Evolutionary conservation across 139 green algal species (phyloP).

Genomic region (Chlamydomonas sp.): DNA sequence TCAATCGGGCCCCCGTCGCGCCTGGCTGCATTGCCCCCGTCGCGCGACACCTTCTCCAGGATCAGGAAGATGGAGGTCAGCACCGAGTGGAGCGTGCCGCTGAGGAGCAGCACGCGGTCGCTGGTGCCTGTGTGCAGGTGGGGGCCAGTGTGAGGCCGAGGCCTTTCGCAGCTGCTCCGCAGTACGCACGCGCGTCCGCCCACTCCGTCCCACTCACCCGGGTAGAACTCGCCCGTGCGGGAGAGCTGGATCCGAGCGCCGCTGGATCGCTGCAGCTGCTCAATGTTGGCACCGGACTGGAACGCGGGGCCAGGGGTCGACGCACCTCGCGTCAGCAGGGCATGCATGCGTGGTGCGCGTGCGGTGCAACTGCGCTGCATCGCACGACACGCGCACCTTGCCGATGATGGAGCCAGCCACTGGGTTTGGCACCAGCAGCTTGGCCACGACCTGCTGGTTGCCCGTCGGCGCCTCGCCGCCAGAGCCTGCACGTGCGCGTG

Average conservation of each 20-base stretch:
- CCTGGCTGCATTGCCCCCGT: slow-evolving; percentile 6
- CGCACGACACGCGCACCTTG: slow-evolving; percentile 44
- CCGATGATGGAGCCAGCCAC: slow-evolving; percentile 56
- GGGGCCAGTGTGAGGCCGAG: no score
- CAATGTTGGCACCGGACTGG: slow-evolving; percentile 47
- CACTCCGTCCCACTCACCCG: slow-evolving; percentile 33
- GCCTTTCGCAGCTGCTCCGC: no score
- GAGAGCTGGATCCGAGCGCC: slow-evolving; percentile 56
- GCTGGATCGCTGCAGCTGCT: slow-evolving; percentile 55
- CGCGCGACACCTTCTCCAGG: slow-evolving; percentile 50
- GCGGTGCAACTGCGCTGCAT: no score
- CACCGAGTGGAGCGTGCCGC: slow-evolving; percentile 51
- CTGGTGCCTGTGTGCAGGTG: slow-evolving; percentile 87
- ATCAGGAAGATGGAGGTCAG: slow-evolving; percentile 60
- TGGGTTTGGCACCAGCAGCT: slow-evolving; percentile 56
- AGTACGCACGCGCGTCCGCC: no score
- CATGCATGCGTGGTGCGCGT: not conserved
- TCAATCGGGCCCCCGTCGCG: no score
- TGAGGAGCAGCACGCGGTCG: slow-evolving; percentile 75
- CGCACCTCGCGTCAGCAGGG: no score
- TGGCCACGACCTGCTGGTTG: slow-evolving; percentile 42
- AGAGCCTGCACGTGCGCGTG: not conserved
- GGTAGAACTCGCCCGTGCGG: slow-evolving; percentile 53
- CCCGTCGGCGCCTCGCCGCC: slow-evolving; percentile 25
- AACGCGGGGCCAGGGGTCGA: not conserved